These are phyloP conservation scores for Penicillium sp. DNA, from an alignment of 2,329 filamentous ascomycete species.

Conservation along the genomic window DNA sequence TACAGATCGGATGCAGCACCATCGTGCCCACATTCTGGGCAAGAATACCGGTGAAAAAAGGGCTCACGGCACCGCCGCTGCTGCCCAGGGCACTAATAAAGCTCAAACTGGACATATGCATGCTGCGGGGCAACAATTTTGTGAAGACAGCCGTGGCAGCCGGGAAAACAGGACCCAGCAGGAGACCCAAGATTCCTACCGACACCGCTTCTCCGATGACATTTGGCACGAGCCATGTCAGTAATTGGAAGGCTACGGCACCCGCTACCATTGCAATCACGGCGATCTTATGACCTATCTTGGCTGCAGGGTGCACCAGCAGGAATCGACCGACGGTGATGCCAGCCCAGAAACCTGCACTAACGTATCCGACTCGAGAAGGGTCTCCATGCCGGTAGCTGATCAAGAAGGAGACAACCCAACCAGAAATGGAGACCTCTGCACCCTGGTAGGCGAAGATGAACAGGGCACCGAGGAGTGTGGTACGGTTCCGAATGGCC, in stretches of 20 bases:
- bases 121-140: slow-evolving; percentile 48
- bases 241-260: slow-evolving; percentile 66
- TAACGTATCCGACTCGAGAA: slow-evolving; percentile 73
- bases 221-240: slow-evolving; percentile 76
- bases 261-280: slow-evolving; percentile 63
- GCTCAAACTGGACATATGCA: slow-evolving; percentile 42
- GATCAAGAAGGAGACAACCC: slow-evolving; percentile 84
- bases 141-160: slow-evolving; percentile 63
- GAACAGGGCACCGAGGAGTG: slow-evolving; percentile 73
- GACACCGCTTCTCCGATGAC: slow-evolving; percentile 68
- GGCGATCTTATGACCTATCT: slow-evolving; percentile 67
- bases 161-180: slow-evolving; percentile 78
- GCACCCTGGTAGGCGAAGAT: slow-evolving; percentile 85
- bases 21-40: slow-evolving; percentile 49
- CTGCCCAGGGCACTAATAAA: slow-evolving; percentile 43
- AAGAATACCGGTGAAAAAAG: slow-evolving; percentile 50
- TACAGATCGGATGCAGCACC: slow-evolving; percentile 55
- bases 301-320: slow-evolving; percentile 64
- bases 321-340: slow-evolving; percentile 74
- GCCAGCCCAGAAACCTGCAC: slow-evolving; percentile 66
- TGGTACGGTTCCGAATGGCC: slow-evolving; percentile 55
- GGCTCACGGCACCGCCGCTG: slow-evolving; percentile 43
- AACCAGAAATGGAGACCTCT: slow-evolving; percentile 79
- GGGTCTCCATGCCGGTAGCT: slow-evolving; percentile 68
- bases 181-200: slow-evolving; percentile 66